Evolutionary conservation across 1,284 basidiomycete genomes (phyloP).

Genomic region (Trametes versicolor): DNA sequence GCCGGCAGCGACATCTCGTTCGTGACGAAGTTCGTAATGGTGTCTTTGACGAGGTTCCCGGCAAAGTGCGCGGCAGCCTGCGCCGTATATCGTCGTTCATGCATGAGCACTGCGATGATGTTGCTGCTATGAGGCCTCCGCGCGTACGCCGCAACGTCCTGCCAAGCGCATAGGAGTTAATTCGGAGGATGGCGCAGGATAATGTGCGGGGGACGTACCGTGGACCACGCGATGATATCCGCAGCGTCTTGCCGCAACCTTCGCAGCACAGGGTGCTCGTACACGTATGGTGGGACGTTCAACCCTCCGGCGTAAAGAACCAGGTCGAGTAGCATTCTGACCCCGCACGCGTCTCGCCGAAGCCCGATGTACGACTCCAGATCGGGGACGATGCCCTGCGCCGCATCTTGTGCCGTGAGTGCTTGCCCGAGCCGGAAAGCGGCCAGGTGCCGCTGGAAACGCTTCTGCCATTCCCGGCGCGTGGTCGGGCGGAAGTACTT

Average conservation of each 20-base stretch:
- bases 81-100: slow-evolving; percentile 49
- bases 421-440: slow-evolving; percentile 42
- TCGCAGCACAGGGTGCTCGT: slow-evolving; percentile 44
- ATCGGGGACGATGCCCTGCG: slow-evolving; percentile 46
- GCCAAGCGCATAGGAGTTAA: slow-evolving; percentile 16
- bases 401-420: slow-evolving; percentile 37
- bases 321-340: slow-evolving; percentile 60
- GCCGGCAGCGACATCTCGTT: slow-evolving; percentile 44
- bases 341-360: slow-evolving; percentile 58
- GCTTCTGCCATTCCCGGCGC: slow-evolving; percentile 40
- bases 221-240: slow-evolving; percentile 58
- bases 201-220: slow-evolving; percentile 47
- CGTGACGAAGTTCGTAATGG: slow-evolving; percentile 49
- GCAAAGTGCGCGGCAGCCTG: slow-evolving; percentile 60
- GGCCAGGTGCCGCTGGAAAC: slow-evolving; percentile 43
- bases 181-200: not conserved
- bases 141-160: slow-evolving; percentile 64
- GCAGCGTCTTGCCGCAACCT: slow-evolving; percentile 50
- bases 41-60: slow-evolving; percentile 51
- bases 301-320: slow-evolving; percentile 63
- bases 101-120: slow-evolving; percentile 55
- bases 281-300: slow-evolving; percentile 47
- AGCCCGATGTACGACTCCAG: slow-evolving; percentile 57
- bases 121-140: slow-evolving; percentile 53
- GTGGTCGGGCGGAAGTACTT: slow-evolving; percentile 32